A percentile compares a stretch with the other conserved stretches of the same genome.
Conservation (phyloP, 2,329 filamentous ascomycete species). For the Cercospora citrullina region DNA sequence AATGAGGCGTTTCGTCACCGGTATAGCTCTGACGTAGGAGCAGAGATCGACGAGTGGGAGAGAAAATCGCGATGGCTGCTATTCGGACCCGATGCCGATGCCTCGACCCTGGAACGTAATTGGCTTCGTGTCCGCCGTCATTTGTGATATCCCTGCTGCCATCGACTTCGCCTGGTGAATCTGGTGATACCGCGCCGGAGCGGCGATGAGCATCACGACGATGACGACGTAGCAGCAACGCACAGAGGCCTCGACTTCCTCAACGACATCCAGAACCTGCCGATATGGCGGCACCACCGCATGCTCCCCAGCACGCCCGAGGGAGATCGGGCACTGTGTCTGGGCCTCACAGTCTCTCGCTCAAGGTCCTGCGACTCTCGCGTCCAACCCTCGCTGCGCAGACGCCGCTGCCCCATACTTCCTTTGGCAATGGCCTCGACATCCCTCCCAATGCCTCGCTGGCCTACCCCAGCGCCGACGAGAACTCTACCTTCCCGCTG, state of each 20-base stretch:
- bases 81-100: slow-evolving; percentile 1
- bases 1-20: slow-evolving; percentile 2
- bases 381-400: slow-evolving; percentile 75
- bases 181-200: background rate
- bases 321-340: slow-evolving; percentile 40
- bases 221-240: background rate
- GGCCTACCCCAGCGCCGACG: slow-evolving; percentile 62
- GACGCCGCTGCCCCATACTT: slow-evolving; percentile 60
- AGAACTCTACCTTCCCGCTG: slow-evolving; percentile 56
- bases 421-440: slow-evolving; percentile 50
- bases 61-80: background rate
- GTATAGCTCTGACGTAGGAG: slow-evolving; percentile 9
- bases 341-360: slow-evolving; percentile 73
- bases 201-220: background rate
- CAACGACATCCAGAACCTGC: background rate
- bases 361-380: slow-evolving; percentile 83
- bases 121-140: background rate
- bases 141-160: slow-evolving; percentile 1
- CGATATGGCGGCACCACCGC: slow-evolving; percentile 10
- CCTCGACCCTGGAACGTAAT: slow-evolving; percentile 1
- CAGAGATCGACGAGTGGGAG: background rate
- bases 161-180: background rate
- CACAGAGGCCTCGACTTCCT: background rate
- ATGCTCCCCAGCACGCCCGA: slow-evolving; percentile 39
- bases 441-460: slow-evolving; percentile 65